Conservation (phyloP, 495 filamentous ascomycete species). For the Amorphotheca resinae region DNA sequence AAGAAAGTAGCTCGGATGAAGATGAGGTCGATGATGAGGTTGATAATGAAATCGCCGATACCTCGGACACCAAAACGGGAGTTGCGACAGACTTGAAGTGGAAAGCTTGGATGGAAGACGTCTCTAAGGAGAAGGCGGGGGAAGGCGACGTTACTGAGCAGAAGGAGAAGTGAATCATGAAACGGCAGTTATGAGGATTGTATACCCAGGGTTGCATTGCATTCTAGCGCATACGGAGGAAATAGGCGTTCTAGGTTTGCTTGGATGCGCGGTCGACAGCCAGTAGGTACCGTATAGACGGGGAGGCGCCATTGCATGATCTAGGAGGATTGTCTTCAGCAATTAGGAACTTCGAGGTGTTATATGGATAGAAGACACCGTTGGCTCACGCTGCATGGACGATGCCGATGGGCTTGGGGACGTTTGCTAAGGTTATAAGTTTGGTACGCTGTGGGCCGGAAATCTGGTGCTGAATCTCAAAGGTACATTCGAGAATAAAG, state of each 20-base stretch:
- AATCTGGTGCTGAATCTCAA: too few species aligned
- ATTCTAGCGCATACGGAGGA: constrained; percentile 6
- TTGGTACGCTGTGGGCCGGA: too few species aligned
- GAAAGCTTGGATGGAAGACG: constrained; percentile 21
- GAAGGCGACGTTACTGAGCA: not conserved
- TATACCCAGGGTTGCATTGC: constrained; percentile 10
- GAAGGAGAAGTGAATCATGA: constrained; percentile 6
- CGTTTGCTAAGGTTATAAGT: too few species aligned
- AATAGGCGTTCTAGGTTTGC: constrained; percentile 1
- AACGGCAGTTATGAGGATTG: not conserved
- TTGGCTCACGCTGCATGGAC: too few species aligned
- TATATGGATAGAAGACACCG: not conserved
- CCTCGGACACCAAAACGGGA: not conserved
- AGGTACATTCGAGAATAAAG: too few species aligned
- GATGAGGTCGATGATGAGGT: constrained; percentile 9
- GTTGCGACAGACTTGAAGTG: constrained; percentile 13
- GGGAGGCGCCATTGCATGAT: constrained; percentile 1
- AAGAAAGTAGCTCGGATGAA: constrained; percentile 11
- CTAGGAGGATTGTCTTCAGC: not conserved
- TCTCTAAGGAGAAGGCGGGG: not conserved
- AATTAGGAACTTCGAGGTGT: not conserved
- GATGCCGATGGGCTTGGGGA: too few species aligned
- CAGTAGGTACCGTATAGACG: constrained; percentile 1
- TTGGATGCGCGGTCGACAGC: not conserved
- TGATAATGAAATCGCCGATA: constrained; percentile 1